Base-by-base conservation (phyloP, 2,329 filamentous ascomycete genomes). In the Macroventuria anomochaeta region DNA sequence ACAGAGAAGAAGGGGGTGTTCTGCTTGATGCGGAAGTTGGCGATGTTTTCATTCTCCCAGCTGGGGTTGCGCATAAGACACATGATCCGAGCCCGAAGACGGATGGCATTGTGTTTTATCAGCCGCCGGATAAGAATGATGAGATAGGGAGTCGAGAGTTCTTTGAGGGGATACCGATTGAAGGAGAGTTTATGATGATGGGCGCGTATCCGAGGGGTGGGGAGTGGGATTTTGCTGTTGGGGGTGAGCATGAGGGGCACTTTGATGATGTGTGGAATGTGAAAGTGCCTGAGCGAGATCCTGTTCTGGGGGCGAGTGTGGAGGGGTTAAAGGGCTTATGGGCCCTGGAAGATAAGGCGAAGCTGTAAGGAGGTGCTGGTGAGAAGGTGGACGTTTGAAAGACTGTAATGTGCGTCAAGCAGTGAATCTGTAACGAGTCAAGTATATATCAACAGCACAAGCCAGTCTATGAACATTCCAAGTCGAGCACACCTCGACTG, bases 41-140 rank as follows among this genome's bases (percentile, higher is more conserved):
- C 1, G 84, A 87, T 59, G 82, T 85, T 0, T 86, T 87, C 55
- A 71, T 86, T 13, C 74, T 86, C 2, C 84, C 84, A 0, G 81
- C 82, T 0, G 83, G 83, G 0, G 76, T 82, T 1, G 77, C 81
- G 8, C 83, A 85, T 61, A 85, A 85, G 69, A 83, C 81, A 0
- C 78, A 77, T 56, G 59, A 80, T 26, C 73, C 80, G 0, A 62
- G 46, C 7, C 79, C 80, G 0, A 58, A 59, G 7, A 71, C 55
- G 2, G 25, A 66, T 0, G 64, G 67, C 3, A 76, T 82, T 51
- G 61, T 54, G 23, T 69, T 82, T 18, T 55, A 82, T 46, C 78
- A 78, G 28, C 81, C 81, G 0, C 79, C 80, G 0, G 69, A 76
- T 25, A 46, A 58, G 25, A 29, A 38, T 8, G 56, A 58, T 21